Evolutionary conservation across 2,329 filamentous ascomycete species (phyloP), one percentile per base, ranked within the genome.

Genomic region (Fusarium udum): DNA sequence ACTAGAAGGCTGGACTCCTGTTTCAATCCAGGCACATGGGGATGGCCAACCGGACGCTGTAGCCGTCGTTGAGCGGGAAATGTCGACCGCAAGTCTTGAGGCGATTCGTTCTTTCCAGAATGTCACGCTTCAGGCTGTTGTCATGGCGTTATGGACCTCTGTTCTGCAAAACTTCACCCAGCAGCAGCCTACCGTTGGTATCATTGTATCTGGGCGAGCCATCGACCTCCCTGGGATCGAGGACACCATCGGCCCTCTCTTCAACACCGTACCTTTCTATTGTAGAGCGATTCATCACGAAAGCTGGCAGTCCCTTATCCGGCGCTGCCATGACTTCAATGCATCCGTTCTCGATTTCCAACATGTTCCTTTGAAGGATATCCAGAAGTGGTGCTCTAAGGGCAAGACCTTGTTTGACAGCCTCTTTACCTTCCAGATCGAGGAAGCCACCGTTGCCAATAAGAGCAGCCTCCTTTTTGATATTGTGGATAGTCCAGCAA

Each of bases 241-340:
- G 52, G 79, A 85, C 28, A 89, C 93, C 2, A 88, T 96, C 46
- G 95, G 95, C 0, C 95, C 95, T 0, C 83, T 98, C 26, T 97
- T 98, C 86, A 98, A 98, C 79, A 97, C 95, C 0, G 84, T 98
- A 3, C 94, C 95, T 0, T 94, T 92, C 78, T 86, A 89, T 61
- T 82, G 90, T 39, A 78, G 83, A 11, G 73, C 87, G 20, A 69
- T 82, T 12, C 71, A 80, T 1, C 77, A 81, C 1, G 83, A 87
- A 9, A 89, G 86, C 0, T 94, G 92, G 90, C 79, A 82, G 2
- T 85, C 88, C 0, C 80, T 94, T 3, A 84, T 94, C 28, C 84
- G 83, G 22, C 83, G 84, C 57, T 93, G 92, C 69, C 94, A 97
- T 75, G 82, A 89, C 0, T 94, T 92, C 78, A 94, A 93, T 78